Conservation (phyloP, 2,329 filamentous ascomycete species). For the Bipolaris sorokiniana region DNA sequence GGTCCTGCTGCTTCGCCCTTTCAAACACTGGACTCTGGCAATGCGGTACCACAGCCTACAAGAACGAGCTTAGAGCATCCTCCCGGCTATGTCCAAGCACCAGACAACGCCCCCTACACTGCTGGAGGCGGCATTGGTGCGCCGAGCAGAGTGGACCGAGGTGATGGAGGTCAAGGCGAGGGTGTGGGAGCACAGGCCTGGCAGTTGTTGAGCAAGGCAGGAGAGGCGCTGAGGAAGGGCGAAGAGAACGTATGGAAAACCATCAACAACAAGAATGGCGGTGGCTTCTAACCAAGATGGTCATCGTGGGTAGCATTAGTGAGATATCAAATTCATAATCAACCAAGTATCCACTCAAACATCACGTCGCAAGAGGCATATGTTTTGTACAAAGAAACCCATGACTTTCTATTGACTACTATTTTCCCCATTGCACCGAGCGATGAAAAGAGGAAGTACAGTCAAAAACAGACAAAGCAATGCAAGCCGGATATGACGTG, state of each 20-base stretch:
- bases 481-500: conserved; percentile 49
- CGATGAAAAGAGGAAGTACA: conserved; percentile 44
- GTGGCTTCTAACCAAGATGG: not conserved
- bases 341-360: not conserved
- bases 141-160: conserved; percentile 26
- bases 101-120: conserved; percentile 47
- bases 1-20: conserved; percentile 42
- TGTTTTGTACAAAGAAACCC: conserved; percentile 36
- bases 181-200: conserved; percentile 43
- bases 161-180: conserved; percentile 40
- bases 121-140: conserved; percentile 49
- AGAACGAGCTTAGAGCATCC: conserved; percentile 50
- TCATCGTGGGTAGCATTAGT: too few relatives aligned
- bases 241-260: conserved; percentile 48
- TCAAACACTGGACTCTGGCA: conserved; percentile 31
- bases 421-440: conserved; percentile 48
- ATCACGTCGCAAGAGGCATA: conserved; percentile 16
- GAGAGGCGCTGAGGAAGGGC: conserved; percentile 44
- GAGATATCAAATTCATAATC: not conserved
- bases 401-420: conserved; percentile 48
- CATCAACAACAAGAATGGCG: conserved; percentile 35
- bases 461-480: conserved; percentile 47
- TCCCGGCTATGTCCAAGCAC: conserved; percentile 57
- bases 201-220: conserved; percentile 46
- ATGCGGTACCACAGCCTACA: conserved; percentile 20